A percentile compares a stretch with the other conserved stretches of the same genome.
These are phyloP conservation scores for Castanospermum australe DNA, from an alignment of 306 rosid genomes.

Conservation along the genomic window DNA sequence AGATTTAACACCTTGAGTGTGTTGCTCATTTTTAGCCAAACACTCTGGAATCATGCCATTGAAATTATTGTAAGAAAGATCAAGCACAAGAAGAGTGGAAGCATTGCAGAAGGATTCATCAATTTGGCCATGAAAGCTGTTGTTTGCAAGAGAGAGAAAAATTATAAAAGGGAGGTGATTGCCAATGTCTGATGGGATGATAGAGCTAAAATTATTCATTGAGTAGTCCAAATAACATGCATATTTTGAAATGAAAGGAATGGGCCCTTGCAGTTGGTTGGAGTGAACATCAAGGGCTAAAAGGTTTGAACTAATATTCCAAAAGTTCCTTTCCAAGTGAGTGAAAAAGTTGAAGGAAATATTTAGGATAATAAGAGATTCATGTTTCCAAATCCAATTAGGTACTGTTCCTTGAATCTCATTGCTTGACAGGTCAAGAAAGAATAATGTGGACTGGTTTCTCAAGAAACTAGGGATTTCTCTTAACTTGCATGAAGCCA, in stretches of 20 bases:
- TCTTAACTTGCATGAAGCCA: constrained; percentile 39
- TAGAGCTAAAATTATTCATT: constrained; percentile 27
- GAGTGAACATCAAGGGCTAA: constrained; percentile 12
- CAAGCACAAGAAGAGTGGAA: constrained; percentile 18
- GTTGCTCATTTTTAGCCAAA: background rate
- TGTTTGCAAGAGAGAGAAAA: constrained; percentile 27
- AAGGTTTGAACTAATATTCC: background rate
- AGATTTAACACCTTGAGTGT: constrained; percentile 20
- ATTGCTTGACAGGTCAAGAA: constrained; percentile 42
- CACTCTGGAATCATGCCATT: constrained; percentile 35
- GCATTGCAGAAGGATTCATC: constrained; percentile 35
- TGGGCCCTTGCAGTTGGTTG: constrained; percentile 32
- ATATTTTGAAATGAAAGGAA: background rate
- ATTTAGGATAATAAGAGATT: background rate
- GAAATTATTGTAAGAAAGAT: constrained; percentile 38
- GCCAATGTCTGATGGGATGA: constrained; percentile 20
- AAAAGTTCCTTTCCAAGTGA: background rate
- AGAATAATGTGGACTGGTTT: background rate
- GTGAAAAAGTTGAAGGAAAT: constrained; percentile 34
- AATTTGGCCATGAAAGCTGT: constrained; percentile 11
- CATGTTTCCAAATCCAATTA: constrained; percentile 40
- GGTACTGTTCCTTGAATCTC: constrained; percentile 36
- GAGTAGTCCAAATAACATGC: constrained; percentile 27
- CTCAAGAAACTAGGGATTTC: constrained; percentile 37
- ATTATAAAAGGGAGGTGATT: background rate